These are phyloP conservation scores for Pichiaceae sp. DNA, from an alignment of 1,139 yeast species.

Conservation along the genomic window DNA sequence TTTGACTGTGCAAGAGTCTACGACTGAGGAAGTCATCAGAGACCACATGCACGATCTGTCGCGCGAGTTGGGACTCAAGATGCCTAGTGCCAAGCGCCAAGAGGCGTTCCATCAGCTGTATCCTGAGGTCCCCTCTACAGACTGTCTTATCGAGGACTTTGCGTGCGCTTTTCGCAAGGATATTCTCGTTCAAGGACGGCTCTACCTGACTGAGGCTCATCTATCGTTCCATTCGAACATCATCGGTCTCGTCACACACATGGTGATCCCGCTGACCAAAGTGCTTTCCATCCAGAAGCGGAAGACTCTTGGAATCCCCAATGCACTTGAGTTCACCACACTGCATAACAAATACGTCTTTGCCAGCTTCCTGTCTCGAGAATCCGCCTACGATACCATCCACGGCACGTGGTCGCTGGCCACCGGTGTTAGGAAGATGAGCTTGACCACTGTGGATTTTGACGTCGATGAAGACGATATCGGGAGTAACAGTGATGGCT, in stretches of 20 bases:
- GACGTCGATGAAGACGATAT: slow-evolving; percentile 19
- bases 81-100: slow-evolving; percentile 36
- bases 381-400: slow-evolving; percentile 52
- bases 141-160: slow-evolving; percentile 53
- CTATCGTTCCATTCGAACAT: slow-evolving; percentile 67
- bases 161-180: slow-evolving; percentile 66
- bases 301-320: slow-evolving; percentile 67
- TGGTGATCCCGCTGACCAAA: slow-evolving; percentile 60
- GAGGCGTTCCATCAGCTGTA: slow-evolving; percentile 57
- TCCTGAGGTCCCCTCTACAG: slow-evolving; percentile 44
- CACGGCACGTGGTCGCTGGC: slow-evolving; percentile 46
- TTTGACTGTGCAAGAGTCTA: too few species aligned
- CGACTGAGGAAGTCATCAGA: not conserved
- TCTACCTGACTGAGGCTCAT: slow-evolving; percentile 53
- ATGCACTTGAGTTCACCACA: slow-evolving; percentile 64
- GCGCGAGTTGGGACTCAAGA: slow-evolving; percentile 15
- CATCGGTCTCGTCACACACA: slow-evolving; percentile 64
- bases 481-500: slow-evolving; percentile 15
- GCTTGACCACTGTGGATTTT: slow-evolving; percentile 10
- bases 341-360: slow-evolving; percentile 63
- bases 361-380: slow-evolving; percentile 67
- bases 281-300: slow-evolving; percentile 66
- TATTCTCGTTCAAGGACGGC: slow-evolving; percentile 62
- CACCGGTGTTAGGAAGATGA: not conserved
- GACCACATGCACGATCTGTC: slow-evolving; percentile 6